phyloP scores from a whole-genome alignment of 306 rosid species.

The Cucurbita maxima region DNA sequence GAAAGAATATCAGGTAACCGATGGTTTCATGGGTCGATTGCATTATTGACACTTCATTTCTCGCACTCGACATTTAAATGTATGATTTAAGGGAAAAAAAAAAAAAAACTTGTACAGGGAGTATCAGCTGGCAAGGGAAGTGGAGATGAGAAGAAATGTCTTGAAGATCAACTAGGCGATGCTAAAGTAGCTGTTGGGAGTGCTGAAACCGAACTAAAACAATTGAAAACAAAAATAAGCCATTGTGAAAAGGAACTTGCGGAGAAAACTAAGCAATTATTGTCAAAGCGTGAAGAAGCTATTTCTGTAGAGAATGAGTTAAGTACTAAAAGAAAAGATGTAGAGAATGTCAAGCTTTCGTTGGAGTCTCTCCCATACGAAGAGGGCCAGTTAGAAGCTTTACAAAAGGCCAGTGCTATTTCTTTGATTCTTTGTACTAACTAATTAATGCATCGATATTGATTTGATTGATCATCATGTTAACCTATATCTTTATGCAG shows the following conservation, averaged over 20 bases:
- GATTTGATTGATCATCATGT: slow-evolving; percentile 6
- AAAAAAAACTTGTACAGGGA: slow-evolving; percentile 30
- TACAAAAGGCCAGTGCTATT: slow-evolving; percentile 49
- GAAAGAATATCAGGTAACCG: slow-evolving; percentile 70
- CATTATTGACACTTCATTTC: background rate
- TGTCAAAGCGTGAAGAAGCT: slow-evolving; percentile 82
- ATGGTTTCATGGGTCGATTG: slow-evolving; percentile 1
- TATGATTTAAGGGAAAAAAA: background rate
- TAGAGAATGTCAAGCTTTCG: slow-evolving; percentile 36
- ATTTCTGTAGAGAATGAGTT: slow-evolving; percentile 66
- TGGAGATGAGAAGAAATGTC: slow-evolving; percentile 86
- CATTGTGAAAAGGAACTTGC: slow-evolving; percentile 71
- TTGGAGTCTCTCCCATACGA: slow-evolving; percentile 61
- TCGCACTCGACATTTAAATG: background rate
- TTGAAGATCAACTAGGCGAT: slow-evolving; percentile 81
- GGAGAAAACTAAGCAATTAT: slow-evolving; percentile 59
- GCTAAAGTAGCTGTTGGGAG: slow-evolving; percentile 85
- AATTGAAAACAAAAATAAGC: slow-evolving; percentile 62
- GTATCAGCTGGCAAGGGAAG: slow-evolving; percentile 80
- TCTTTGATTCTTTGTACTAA: slow-evolving; percentile 12
- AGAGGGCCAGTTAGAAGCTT: slow-evolving; percentile 77
- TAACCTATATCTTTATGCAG: slow-evolving; percentile 23
- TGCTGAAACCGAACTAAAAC: slow-evolving; percentile 80
- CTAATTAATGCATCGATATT: slow-evolving; percentile 1
- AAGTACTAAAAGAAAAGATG: slow-evolving; percentile 35